These are phyloP conservation scores for Pleurotus sapidus DNA, from an alignment of 768 basidiomycete species.

Conservation along the genomic window DNA sequence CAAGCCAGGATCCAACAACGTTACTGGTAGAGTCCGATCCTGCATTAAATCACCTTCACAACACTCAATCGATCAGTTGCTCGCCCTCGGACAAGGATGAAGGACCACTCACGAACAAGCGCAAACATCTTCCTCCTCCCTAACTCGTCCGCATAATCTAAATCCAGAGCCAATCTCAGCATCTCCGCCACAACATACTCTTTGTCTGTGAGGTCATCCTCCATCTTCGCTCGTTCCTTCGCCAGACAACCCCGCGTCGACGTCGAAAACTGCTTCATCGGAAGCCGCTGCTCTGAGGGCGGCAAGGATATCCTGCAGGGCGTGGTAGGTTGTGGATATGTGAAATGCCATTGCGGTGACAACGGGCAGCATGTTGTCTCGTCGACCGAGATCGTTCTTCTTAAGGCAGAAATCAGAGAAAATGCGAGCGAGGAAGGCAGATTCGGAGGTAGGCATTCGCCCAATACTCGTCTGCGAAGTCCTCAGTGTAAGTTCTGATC, in stretches of 20 bases:
- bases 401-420: slow-evolving; percentile 76
- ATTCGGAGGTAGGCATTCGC: slow-evolving; percentile 63
- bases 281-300: slow-evolving; percentile 19
- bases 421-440: slow-evolving; percentile 77
- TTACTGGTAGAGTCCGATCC: slow-evolving; percentile 64
- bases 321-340: slow-evolving; percentile 71
- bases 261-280: slow-evolving; percentile 13
- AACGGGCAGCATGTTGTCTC: slow-evolving; percentile 77
- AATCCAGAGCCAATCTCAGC: slow-evolving; percentile 69
- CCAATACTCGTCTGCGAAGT: slow-evolving; percentile 68
- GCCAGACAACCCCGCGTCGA: slow-evolving; percentile 13
- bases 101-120: slow-evolving; percentile 64
- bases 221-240: slow-evolving; percentile 38
- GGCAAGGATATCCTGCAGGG: slow-evolving; percentile 20
- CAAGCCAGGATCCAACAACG: slow-evolving; percentile 69
- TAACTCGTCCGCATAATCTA: slow-evolving; percentile 92
- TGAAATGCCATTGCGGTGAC: slow-evolving; percentile 79
- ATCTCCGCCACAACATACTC: slow-evolving; percentile 81
- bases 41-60: slow-evolving; percentile 78
- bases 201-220: slow-evolving; percentile 46
- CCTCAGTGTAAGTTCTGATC: background rate
- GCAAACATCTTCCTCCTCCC: slow-evolving; percentile 86
- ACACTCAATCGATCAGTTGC: background rate
- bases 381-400: slow-evolving; percentile 54
- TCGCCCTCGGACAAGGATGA: background rate